Evolutionary conservation across 1,284 basidiomycete genomes (phyloP).

Genomic region (Malassezia psittaci): DNA sequence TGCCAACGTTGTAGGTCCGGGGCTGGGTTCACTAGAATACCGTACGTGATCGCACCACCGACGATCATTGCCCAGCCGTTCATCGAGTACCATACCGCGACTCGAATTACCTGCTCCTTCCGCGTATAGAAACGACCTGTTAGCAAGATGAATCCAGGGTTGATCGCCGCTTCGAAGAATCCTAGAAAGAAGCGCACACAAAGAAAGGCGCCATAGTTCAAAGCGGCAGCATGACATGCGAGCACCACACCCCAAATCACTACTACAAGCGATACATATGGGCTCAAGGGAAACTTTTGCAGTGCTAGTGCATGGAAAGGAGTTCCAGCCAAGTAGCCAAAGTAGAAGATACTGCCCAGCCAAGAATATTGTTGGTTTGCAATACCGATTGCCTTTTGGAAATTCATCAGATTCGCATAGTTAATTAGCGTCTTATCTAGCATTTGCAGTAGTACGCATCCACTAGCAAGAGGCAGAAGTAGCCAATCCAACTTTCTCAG

Average conservation of each 20-base stretch:
- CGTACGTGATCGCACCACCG: constrained; percentile 32
- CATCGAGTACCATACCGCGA: constrained; percentile 30
- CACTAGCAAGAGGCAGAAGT: constrained; percentile 30
- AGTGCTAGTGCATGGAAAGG: constrained; percentile 19
- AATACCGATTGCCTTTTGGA: constrained; percentile 32
- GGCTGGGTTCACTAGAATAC: constrained; percentile 23
- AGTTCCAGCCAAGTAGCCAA: constrained; percentile 25
- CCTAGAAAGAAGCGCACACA: constrained; percentile 40
- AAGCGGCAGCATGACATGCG: constrained; percentile 30
- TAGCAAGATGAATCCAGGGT: constrained; percentile 30
- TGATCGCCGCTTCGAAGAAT: constrained; percentile 34
- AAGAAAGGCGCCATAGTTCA: constrained; percentile 31
- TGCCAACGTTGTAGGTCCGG: constrained; percentile 27
- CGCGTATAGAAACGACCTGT: constrained; percentile 34
- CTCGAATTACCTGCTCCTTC: constrained; percentile 27
- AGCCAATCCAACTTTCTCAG: constrained; percentile 39
- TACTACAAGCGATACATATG: constrained; percentile 17
- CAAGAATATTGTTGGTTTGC: constrained; percentile 34
- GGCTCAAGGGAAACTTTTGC: constrained; percentile 21
- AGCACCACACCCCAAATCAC: constrained; percentile 22
- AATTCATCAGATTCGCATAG: constrained; percentile 35
- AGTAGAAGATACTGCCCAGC: constrained; percentile 32
- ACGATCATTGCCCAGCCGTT: constrained; percentile 41
- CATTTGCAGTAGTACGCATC: constrained; percentile 26
- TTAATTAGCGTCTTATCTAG: constrained; percentile 38